Evolutionary conservation across 1,284 basidiomycete genomes (phyloP).

Genomic region (Sanghuangporus baumii): DNA sequence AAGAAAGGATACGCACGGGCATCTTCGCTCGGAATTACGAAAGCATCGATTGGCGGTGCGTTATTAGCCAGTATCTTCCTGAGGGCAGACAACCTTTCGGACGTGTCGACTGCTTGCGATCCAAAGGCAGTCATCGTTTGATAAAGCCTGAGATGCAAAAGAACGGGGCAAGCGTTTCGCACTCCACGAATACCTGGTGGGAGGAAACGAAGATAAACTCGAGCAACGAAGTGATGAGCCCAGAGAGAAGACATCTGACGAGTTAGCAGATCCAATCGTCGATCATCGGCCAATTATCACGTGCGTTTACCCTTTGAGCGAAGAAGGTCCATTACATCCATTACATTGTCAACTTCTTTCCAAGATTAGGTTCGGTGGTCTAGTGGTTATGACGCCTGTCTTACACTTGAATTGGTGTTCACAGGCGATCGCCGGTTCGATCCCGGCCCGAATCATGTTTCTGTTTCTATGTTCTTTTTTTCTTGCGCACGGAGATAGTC

Average conservation of each 20-base stretch:
- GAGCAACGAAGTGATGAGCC: background rate
- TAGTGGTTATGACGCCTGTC: conserved; percentile 21
- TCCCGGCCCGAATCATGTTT: conserved; percentile 15
- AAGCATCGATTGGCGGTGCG: conserved; percentile 56
- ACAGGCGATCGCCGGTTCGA: conserved; percentile 20
- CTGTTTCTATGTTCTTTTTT: conserved; percentile 17
- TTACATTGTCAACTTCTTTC: background rate
- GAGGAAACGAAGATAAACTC: background rate
- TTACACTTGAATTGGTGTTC: conserved; percentile 9
- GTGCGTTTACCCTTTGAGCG: background rate
- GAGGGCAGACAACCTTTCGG: conserved; percentile 52
- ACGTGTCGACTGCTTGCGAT: conserved; percentile 55
- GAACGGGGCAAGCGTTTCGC: background rate
- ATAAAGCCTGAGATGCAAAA: background rate
- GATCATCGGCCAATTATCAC: background rate
- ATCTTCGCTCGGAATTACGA: conserved; percentile 83
- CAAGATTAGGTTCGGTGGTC: conserved; percentile 15
- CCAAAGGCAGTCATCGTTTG: conserved; percentile 27
- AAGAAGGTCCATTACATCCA: background rate
- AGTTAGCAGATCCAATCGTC: no score
- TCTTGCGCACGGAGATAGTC: no score
- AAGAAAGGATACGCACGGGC: conserved; percentile 55
- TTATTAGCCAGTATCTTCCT: conserved; percentile 61
- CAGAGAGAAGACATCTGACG: background rate
- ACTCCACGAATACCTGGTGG: background rate